Percentiles rank a stretch among this genome's conserved stretches.
These are phyloP conservation scores for Cardamine chenopodiifolia DNA, from an alignment of 345 rosid genomes.

Conservation along the genomic window DNA sequence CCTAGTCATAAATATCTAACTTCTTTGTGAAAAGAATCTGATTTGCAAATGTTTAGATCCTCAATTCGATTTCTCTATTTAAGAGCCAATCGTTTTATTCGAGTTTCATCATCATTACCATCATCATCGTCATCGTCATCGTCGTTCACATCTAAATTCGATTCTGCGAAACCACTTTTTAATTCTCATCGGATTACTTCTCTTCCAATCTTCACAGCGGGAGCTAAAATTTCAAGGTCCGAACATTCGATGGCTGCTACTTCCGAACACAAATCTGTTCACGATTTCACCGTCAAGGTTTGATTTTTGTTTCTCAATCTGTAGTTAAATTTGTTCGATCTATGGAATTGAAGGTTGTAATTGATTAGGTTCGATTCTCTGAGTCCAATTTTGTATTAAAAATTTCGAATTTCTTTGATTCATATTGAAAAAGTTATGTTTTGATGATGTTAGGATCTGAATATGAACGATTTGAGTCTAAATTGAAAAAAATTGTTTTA, in stretches of 20 bases:
- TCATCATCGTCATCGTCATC: constrained; percentile 30
- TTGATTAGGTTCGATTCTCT: background rate
- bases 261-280: constrained; percentile 55
- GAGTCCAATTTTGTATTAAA: background rate
- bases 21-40: background rate
- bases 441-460: background rate
- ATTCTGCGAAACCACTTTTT: constrained; percentile 34
- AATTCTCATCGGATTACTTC: constrained; percentile 31
- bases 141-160: background rate
- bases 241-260: constrained; percentile 65
- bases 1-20: constrained; percentile 14
- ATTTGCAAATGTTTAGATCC: constrained; percentile 42
- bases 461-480: background rate
- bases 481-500: background rate
- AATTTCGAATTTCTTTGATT: background rate
- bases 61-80: constrained; percentile 36
- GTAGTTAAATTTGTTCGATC: background rate
- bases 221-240: constrained; percentile 40
- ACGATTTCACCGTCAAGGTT: constrained; percentile 92
- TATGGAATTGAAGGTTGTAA: background rate
- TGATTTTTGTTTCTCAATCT: background rate
- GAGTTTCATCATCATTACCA: constrained; percentile 33
- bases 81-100: constrained; percentile 30
- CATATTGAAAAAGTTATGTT: background rate
- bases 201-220: constrained; percentile 20